Base-by-base conservation (phyloP, 495 filamentous ascomycete species). In the Xeromyces bisporus region DNA sequence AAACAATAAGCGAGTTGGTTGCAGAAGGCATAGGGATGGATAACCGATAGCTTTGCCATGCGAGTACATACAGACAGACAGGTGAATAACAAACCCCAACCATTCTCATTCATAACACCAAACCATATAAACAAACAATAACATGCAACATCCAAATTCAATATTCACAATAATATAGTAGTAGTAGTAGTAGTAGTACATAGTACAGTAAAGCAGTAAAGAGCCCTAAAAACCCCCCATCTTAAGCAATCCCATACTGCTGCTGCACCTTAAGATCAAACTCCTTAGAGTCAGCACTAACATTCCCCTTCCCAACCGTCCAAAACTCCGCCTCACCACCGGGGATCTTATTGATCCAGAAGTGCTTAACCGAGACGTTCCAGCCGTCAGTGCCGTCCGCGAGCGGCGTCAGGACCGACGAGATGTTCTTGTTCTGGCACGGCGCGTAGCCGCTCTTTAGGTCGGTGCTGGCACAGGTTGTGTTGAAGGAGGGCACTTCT, bases 401-500 rank as follows among this genome's bases (percentile, higher is more conserved):
- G 5, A 21, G 20, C 9, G 20, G 20, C 5, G 5, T 4, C 5
- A 21, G 20, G 20, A 9, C 9, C 20, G 20, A 21, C 9, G 4
- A 5, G 31, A 60, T 38, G 16, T 42, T 38, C 13, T 32, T 32
- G 38, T 56, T 34, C 18, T 41, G 36, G 33, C 56, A 60, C 21
- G 20, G 9, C 14, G 34, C 35, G 31, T 45, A 38, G 11, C 45
- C 49, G 1, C 34, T 28, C 16, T 53, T 33, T 17, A 18, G 27
- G 7, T 43, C 39, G n/a, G 37, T 38, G n/a, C 56, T 55, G 18
- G 46, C 40, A 45, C 58, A 63, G 34, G 44, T 43, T 17, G 57
- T 57, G 31, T 47, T 47, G 47, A 63, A 63, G 15, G 43, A 46
- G n/a, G 59, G 59, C 1, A 51, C 52, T 31, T 54, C 49, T 3